Percentiles rank a stretch among this genome's conserved stretches.
Evolutionary conservation across 352 stramenopile species (phyloP).

Genomic region (Blastocystis sp.): DNA sequence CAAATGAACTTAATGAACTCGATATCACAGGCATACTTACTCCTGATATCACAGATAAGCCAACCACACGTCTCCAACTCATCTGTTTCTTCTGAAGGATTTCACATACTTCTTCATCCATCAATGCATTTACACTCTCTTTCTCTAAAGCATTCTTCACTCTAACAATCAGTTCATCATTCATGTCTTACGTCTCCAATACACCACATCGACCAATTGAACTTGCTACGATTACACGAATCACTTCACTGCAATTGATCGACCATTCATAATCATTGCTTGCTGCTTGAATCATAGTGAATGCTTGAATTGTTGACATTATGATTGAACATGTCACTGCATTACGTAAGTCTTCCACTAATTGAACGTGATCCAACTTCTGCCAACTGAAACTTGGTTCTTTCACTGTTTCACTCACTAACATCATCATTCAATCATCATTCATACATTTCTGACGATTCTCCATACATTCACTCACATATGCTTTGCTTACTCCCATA

Average conservation of each 20-base stretch:
- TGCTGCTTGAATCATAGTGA: conserved; percentile 79
- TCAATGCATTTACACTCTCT: background rate
- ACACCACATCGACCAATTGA: background rate
- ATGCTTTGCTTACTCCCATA: background rate
- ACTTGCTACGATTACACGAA: conserved; percentile 66
- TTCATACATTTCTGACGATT: background rate
- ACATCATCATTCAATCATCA: background rate
- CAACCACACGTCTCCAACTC: conserved; percentile 89
- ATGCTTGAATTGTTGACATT: background rate
- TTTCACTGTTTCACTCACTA: background rate
- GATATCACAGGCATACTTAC: conserved; percentile 81
- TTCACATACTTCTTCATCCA: background rate
- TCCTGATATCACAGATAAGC: conserved; percentile 84
- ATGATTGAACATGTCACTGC: background rate
- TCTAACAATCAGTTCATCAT: background rate
- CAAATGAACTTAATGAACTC: conserved; percentile 90
- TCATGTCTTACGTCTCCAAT: background rate
- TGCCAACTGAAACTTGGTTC: conserved; percentile 43
- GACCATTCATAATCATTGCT: conserved; percentile 88
- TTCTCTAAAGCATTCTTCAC: conserved; percentile 21
- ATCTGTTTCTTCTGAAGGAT: conserved; percentile 77
- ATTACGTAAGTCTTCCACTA: conserved; percentile 80
- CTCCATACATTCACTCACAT: background rate
- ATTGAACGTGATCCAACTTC: conserved; percentile 80
- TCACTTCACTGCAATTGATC: conserved; percentile 87